phyloP scores from a whole-genome alignment of 495 filamentous ascomycete species.

The Hypoxylon fragiforme region DNA sequence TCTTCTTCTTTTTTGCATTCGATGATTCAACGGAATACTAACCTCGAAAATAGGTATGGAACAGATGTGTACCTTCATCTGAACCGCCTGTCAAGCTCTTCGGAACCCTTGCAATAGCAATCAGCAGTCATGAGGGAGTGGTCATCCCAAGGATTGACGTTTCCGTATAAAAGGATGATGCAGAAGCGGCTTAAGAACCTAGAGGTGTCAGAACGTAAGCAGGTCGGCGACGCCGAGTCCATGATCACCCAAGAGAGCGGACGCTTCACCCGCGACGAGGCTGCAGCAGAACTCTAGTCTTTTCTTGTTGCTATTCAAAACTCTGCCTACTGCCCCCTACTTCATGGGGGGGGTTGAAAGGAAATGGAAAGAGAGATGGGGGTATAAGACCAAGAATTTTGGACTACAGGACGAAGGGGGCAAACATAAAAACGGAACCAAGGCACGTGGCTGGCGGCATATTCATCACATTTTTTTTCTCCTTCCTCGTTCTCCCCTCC shows the following conservation, averaged over 20 bases:
- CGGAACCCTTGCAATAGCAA: constrained; percentile 98
- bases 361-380: neutral
- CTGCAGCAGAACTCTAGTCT: constrained; percentile 27
- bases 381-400: neutral
- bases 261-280: constrained; percentile 14
- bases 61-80: constrained; percentile 98
- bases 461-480: neutral
- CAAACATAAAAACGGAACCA: constrained; percentile 7
- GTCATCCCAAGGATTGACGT: constrained; percentile 86
- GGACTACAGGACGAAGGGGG: neutral
- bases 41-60: constrained; percentile 70
- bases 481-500: neutral
- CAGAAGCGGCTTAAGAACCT: constrained; percentile 59
- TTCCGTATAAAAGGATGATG: constrained; percentile 60
- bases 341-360: neutral
- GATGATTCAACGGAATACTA: constrained; percentile 1
- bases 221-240: constrained; percentile 82
- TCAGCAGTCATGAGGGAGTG: constrained; percentile 89
- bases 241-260: constrained; percentile 54
- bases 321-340: neutral
- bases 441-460: constrained; percentile 2
- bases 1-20: neutral
- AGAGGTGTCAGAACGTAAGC: constrained; percentile 80
- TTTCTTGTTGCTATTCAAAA: neutral
- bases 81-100: constrained; percentile 91